Percentiles rank a stretch among this genome's conserved stretches.
Evolutionary conservation across 805 yeast species (phyloP).

Genomic region (Starmera dryadoides): DNA sequence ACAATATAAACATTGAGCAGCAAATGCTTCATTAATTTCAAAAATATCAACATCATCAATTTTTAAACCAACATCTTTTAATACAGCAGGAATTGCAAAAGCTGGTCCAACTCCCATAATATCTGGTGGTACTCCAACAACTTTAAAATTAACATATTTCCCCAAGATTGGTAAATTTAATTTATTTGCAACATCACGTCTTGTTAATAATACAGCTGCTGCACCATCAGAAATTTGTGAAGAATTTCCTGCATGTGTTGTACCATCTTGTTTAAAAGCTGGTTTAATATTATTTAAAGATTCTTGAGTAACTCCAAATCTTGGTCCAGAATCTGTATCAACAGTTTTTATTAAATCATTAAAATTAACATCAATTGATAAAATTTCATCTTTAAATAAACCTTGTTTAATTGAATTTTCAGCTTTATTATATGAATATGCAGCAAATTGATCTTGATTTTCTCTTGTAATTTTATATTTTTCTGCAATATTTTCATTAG

Average conservation of each 20-base stretch:
- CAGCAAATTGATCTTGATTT: constrained; percentile 86
- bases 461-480: constrained; percentile 57
- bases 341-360: constrained; percentile 35
- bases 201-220: constrained; percentile 78
- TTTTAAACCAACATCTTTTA: constrained; percentile 52
- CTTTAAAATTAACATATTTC: constrained; percentile 69
- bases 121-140: constrained; percentile 94
- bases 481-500: constrained; percentile 84
- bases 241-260: constrained; percentile 93
- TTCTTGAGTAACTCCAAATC: constrained; percentile 76
- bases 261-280: constrained; percentile 74
- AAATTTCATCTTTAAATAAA: constrained; percentile 79
- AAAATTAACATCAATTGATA: constrained; percentile 64
- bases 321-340: constrained; percentile 82
- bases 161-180: constrained; percentile 68
- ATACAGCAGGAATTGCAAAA: constrained; percentile 81
- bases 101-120: constrained; percentile 99
- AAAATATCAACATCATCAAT: constrained; percentile 64
- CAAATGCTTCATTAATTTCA: constrained; percentile 96
- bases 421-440: constrained; percentile 80
- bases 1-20: constrained; percentile 85
- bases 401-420: constrained; percentile 64
- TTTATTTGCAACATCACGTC: constrained; percentile 77
- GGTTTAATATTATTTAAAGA: constrained; percentile 73
- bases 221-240: constrained; percentile 97